These are phyloP conservation scores for Exserohilum rostratum DNA, from an alignment of 2,329 filamentous ascomycete species.

Conservation along the genomic window DNA sequence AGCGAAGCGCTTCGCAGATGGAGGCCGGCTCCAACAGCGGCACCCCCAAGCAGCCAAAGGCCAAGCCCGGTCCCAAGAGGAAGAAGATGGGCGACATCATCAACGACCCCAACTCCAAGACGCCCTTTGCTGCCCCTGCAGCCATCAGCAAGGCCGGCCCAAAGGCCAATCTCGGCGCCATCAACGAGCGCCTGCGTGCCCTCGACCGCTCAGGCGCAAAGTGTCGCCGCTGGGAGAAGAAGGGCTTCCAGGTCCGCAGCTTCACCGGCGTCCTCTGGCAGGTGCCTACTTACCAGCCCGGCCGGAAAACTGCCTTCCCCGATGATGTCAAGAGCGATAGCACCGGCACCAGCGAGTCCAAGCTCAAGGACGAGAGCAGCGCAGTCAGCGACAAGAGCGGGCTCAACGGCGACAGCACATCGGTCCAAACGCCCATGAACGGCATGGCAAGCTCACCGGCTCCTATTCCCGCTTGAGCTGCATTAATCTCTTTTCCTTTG, in stretches of 20 bases:
- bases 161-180: slow-evolving; percentile 95
- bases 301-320: slow-evolving; percentile 62
- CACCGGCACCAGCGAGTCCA: slow-evolving; percentile 62
- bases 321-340: slow-evolving; percentile 66
- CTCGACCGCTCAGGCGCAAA: slow-evolving; percentile 91
- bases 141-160: slow-evolving; percentile 84
- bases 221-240: slow-evolving; percentile 88
- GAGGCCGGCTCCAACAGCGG: slow-evolving; percentile 54
- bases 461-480: slow-evolving; percentile 38
- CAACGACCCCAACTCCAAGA: slow-evolving; percentile 49
- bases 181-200: slow-evolving; percentile 93
- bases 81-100: slow-evolving; percentile 73
- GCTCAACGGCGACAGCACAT: slow-evolving; percentile 56
- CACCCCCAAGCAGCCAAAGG: slow-evolving; percentile 68
- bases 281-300: slow-evolving; percentile 81
- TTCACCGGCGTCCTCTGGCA: slow-evolving; percentile 89
- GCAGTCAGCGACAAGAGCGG: slow-evolving; percentile 67
- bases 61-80: slow-evolving; percentile 95
- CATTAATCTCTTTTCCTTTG: neutral
- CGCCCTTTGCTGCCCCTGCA: slow-evolving; percentile 50
- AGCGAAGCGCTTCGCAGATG: slow-evolving; percentile 60
- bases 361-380: slow-evolving; percentile 63
- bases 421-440: slow-evolving; percentile 52
- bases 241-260: slow-evolving; percentile 83
- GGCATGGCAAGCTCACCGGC: slow-evolving; percentile 59